Base-by-base conservation (phyloP, 2,329 filamentous ascomycete genomes). In the Erysiphe pulchra region DNA sequence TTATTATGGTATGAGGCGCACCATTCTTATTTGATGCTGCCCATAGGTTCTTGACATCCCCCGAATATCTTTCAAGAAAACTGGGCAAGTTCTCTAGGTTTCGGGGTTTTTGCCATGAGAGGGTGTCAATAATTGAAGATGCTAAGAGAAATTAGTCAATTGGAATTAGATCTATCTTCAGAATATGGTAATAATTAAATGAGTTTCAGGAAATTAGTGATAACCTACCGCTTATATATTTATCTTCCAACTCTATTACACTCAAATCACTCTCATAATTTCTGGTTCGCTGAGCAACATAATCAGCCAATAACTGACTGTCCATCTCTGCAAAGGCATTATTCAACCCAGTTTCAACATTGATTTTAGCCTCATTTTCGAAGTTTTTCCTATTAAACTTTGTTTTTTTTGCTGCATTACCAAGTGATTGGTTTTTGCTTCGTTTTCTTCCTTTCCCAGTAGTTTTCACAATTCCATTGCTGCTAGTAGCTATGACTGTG, bases 291-390 rank as follows among this genome's bases (percentile, higher is more conserved):
- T 90, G 78, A 7, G 80, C 80, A 50, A 94, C 67, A 59, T 93
- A 77, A 59, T 94, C 87, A 1, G 86, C 82, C 42, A 94, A 65
- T 38, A 94, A 67, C 52, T 77, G 73, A 49, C 74, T 77, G 60
- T 93, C 83, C 77, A 94, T 86, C 49, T 75, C 73, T 40, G 75
- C 73, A 58, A 94, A 81, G 3, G 80, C 73, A 51, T 73, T 75
- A 62, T 94, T 92, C 52, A 94, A 65, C 7, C 79, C 77, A 32
- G 77, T 71, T 54, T 84, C 74, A 39, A 74, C 68, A 57, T 84
- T 75, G 47, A 77, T 59, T 28, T 69, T 62, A 20, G 65, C 66
- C 42, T 77, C 71, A 38, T 73, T 67, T 48, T 70, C 65, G 46
- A 63, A 62, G 56, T 70, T 66, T 55, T 65, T 65, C 49, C 66